Evolutionary conservation across 2,329 filamentous ascomycete species (phyloP), one percentile per base, ranked within the genome.

Genomic region (Plenodomus biglobosus): DNA sequence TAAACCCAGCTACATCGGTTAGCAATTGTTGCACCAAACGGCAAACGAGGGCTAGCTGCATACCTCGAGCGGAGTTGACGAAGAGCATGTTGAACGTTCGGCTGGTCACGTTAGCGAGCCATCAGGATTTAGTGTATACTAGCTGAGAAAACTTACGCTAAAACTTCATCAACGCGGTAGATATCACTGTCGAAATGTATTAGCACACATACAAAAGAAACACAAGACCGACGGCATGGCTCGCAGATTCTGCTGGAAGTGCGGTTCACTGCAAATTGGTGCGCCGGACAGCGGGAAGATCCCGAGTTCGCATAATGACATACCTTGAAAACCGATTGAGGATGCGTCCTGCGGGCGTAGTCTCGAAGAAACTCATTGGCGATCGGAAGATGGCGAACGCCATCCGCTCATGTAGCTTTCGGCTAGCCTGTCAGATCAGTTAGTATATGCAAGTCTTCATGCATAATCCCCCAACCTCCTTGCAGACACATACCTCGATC

Each of bases 281-380:
- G 52, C 45, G 32, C 32, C 42, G 50, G 40, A 46, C 50, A 41
- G 40, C 27, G 35, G 38, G 30, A 45, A 40, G 20, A 42, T 24
- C 39, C 40, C 24, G 19, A 40, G 44, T 52, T 45, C 51, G 40
- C 34, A 49, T 16, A 42, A 44, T 27, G 39, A 76, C 83, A 56
- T 73, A 88, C 86, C 87, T 95, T 15, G 92, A 97, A 73, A 99
- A 99, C 45, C 94, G 83, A 72, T 99, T 99, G 50, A 99, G 78
- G 64, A 99, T 96, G 48, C 95, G 85, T n/a, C 94, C 94, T 54
- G 92, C 87, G 2, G 94, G 94, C 1, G 94, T 99, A 0, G 92
- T 96, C 71, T 99, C 95, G 62, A 99, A 99, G 76, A 99, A 99
- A 62, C 85, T 94, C 94, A 99, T 99, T 45, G 94, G 95, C 32